A percentile compares a stretch with the other conserved stretches of the same genome.
Conservation (phyloP, 2,329 filamentous ascomycete genomes). For the Hymenoscyphus scutula region DNA sequence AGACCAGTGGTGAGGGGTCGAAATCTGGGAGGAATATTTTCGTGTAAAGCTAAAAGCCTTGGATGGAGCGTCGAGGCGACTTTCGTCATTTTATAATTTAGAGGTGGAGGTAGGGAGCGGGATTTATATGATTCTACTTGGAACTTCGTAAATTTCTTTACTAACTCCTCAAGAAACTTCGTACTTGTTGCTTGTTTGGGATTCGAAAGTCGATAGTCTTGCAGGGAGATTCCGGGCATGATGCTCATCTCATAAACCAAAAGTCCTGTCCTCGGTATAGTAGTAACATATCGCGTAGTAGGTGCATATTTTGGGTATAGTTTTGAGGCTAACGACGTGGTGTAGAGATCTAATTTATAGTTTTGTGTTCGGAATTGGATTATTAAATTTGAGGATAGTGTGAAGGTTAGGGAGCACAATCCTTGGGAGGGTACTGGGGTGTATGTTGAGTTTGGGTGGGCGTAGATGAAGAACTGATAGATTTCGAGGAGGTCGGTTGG, state of each 20-base stretch:
- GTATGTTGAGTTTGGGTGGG: slow-evolving; percentile 36
- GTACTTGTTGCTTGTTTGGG: not conserved
- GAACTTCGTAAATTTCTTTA: not conserved
- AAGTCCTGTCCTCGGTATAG: slow-evolving; percentile 32
- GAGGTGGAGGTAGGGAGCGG: slow-evolving; percentile 4
- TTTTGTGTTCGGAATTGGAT: slow-evolving; percentile 49
- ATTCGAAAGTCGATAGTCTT: slow-evolving; percentile 35
- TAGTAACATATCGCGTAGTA: slow-evolving; percentile 40
- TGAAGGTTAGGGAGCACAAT: slow-evolving; percentile 52
- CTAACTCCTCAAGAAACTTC: not conserved
- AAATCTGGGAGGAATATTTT: slow-evolving; percentile 39
- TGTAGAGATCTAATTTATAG: slow-evolving; percentile 42
- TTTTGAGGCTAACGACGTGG: slow-evolving; percentile 40
- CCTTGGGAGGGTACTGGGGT: slow-evolving; percentile 44
- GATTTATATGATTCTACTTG: not conserved
- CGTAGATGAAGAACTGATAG: slow-evolving; percentile 37
- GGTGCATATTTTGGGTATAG: slow-evolving; percentile 46
- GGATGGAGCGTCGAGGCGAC: slow-evolving; percentile 44
- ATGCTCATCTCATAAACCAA: slow-evolving; percentile 44
- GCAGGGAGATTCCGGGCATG: slow-evolving; percentile 40
- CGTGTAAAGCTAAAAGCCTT: slow-evolving; percentile 41
- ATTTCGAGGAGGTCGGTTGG: slow-evolving; percentile 25
- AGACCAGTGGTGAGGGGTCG: slow-evolving; percentile 22
- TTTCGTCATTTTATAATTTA: slow-evolving; percentile 28
- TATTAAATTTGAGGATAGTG: slow-evolving; percentile 40